Conservation (phyloP, 306 rosid species). For the Prunus mongolica region DNA sequence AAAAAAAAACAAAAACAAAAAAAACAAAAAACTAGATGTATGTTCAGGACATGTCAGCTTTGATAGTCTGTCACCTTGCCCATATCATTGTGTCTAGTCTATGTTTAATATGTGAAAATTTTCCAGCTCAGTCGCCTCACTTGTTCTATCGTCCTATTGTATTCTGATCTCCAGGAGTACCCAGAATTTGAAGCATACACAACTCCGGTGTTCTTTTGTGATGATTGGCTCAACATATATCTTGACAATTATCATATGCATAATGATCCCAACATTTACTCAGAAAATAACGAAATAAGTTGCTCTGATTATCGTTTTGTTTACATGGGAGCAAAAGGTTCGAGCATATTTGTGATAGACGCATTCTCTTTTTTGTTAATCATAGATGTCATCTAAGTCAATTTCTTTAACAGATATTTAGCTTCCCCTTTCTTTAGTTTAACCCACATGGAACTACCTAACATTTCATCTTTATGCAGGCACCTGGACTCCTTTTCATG, state of each 20-base stretch:
- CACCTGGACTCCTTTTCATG: constrained; percentile 97
- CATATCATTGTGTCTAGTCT: not conserved
- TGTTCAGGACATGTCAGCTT: not conserved
- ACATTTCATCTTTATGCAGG: constrained; percentile 48
- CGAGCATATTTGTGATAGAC: constrained; percentile 9
- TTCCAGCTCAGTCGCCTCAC: constrained; percentile 12
- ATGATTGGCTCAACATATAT: constrained; percentile 93
- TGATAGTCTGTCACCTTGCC: not conserved
- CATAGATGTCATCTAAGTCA: not conserved
- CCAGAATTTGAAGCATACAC: constrained; percentile 72
- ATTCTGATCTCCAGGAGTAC: constrained; percentile 59
- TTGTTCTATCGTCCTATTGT: constrained; percentile 25
- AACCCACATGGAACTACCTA: constrained; percentile 13
- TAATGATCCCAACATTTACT: constrained; percentile 47
- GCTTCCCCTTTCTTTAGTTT: not conserved
- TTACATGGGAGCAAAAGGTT: constrained; percentile 91
- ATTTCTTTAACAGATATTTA: constrained; percentile 13
- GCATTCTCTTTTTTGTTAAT: not conserved
- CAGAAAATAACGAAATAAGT: constrained; percentile 56
- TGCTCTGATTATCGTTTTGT: constrained; percentile 97
- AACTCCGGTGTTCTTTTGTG: constrained; percentile 73
- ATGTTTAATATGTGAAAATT: constrained; percentile 13
- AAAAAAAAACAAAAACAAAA: not conserved
- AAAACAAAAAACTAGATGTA: not conserved
- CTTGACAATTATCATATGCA: constrained; percentile 76